These are phyloP conservation scores for Cynanchum wilfordii DNA, from an alignment of 257 asterid genomes.

Conservation along the genomic window DNA sequence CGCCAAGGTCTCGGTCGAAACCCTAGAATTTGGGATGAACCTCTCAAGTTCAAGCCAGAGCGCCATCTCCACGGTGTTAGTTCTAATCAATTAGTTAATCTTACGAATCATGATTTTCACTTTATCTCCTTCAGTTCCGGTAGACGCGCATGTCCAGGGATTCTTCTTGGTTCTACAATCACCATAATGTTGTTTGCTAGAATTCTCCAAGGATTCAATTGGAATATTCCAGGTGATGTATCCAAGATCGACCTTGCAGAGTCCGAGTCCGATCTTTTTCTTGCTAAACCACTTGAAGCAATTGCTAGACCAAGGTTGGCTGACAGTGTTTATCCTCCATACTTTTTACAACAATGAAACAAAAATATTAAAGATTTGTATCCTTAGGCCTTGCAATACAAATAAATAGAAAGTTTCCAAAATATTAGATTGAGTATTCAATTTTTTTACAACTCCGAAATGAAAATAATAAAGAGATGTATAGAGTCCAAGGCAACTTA, in stretches of 20 bases:
- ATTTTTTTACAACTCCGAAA: no score
- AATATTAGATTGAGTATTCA: no score
- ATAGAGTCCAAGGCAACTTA: no score
- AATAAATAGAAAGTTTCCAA: no score
- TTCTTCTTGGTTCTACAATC: background rate
- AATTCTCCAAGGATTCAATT: slow-evolving; percentile 1
- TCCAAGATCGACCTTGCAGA: background rate
- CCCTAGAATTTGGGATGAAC: background rate
- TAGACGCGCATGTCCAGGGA: slow-evolving; percentile 3
- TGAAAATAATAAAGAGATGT: no score
- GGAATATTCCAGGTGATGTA: background rate
- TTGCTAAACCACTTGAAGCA: slow-evolving; percentile 8
- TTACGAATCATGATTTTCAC: background rate
- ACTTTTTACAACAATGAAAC: no score
- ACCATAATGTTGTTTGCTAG: background rate
- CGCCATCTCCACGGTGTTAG: background rate
- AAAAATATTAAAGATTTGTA: no score
- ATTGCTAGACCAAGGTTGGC: background rate
- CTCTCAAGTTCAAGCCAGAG: slow-evolving; percentile 6
- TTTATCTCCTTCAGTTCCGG: background rate
- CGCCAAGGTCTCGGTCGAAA: background rate
- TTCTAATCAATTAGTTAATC: background rate
- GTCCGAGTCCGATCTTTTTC: background rate
- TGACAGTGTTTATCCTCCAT: background rate
- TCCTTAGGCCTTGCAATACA: no score